A percentile compares a stretch with the other conserved stretches of the same genome.
Conservation (phyloP, 352 stramenopile species). For the Lagenidium sp. region DNA sequence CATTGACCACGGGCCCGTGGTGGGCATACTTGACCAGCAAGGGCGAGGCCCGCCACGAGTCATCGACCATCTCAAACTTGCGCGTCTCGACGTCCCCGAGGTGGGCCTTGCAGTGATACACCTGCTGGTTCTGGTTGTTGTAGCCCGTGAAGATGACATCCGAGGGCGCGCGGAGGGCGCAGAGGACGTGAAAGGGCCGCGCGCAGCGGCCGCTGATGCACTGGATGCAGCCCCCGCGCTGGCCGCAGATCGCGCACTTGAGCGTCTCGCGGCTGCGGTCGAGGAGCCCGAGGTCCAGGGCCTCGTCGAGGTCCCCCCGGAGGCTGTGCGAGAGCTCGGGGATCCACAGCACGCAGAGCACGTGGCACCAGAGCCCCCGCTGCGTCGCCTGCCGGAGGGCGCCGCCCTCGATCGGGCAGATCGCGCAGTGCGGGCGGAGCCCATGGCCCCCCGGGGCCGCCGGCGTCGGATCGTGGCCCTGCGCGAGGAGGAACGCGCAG, state of each 20-base stretch:
- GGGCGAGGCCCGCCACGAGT: constrained; percentile 32
- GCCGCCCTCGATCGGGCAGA: constrained; percentile 62
- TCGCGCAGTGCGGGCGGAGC: constrained; percentile 41
- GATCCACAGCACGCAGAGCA: constrained; percentile 83
- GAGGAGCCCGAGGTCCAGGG: constrained; percentile 52
- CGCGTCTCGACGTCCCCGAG: constrained; percentile 44
- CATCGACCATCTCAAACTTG: constrained; percentile 62
- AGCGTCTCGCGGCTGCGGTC: constrained; percentile 61
- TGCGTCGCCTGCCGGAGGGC: constrained; percentile 60
- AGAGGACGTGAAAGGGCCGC: constrained; percentile 76
- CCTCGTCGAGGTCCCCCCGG: constrained; percentile 40
- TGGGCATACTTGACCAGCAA: constrained; percentile 17
- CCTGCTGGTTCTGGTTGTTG: constrained; percentile 63
- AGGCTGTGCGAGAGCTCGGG: constrained; percentile 78
- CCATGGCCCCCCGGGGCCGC: neutral
- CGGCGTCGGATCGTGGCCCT: neutral
- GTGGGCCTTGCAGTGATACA: constrained; percentile 80
- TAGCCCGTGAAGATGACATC: constrained; percentile 75
- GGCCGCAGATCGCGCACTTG: constrained; percentile 74
- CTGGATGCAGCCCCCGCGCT: constrained; percentile 80
- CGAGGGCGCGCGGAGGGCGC: constrained; percentile 63
- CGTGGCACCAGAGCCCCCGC: constrained; percentile 61
- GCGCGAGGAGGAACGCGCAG: constrained; percentile 16
- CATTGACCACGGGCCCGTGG: constrained; percentile 14
- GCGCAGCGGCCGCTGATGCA: constrained; percentile 79